Conservation (phyloP, 208 protist species). For the Acanthamoeba rhysodes region DNA sequence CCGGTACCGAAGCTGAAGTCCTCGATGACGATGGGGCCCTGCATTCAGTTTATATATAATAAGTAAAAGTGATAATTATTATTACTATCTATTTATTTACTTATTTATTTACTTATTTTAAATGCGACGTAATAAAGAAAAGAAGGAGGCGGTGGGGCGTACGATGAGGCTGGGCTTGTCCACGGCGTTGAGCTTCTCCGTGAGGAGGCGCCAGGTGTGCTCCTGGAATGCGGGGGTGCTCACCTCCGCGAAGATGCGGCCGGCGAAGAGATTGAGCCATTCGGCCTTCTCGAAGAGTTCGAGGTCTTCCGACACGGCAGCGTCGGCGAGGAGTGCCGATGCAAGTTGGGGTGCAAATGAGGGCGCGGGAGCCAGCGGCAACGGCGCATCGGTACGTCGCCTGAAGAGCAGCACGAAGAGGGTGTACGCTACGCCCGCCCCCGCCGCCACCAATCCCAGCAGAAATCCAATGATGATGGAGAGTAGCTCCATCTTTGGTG, state of each 20-base stretch:
- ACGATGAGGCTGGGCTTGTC: constrained; percentile 54
- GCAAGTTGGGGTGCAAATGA: background rate
- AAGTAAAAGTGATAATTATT: background rate
- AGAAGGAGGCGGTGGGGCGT: background rate
- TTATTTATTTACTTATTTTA: no score
- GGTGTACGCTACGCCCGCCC: background rate
- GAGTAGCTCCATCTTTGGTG: background rate
- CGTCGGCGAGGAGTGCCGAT: background rate
- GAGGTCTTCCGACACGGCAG: background rate
- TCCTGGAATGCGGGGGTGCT: constrained; percentile 16
- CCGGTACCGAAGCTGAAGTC: constrained; percentile 27
- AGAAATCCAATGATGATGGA: background rate
- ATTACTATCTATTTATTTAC: background rate
- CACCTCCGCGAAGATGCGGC: constrained; percentile 33
- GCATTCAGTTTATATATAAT: background rate
- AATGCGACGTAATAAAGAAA: no score
- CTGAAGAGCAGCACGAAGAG: constrained; percentile 53
- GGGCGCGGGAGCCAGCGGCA: background rate
- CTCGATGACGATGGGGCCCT: constrained; percentile 15
- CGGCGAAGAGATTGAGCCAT: constrained; percentile 41
- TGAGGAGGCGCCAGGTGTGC: background rate
- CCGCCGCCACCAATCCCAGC: background rate
- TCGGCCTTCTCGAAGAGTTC: constrained; percentile 20
- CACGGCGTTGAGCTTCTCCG: constrained; percentile 20
- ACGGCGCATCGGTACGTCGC: background rate